Evolutionary conservation across 2,329 filamentous ascomycete genomes (phyloP).

Genomic region (Diaporthe amygdali): DNA sequence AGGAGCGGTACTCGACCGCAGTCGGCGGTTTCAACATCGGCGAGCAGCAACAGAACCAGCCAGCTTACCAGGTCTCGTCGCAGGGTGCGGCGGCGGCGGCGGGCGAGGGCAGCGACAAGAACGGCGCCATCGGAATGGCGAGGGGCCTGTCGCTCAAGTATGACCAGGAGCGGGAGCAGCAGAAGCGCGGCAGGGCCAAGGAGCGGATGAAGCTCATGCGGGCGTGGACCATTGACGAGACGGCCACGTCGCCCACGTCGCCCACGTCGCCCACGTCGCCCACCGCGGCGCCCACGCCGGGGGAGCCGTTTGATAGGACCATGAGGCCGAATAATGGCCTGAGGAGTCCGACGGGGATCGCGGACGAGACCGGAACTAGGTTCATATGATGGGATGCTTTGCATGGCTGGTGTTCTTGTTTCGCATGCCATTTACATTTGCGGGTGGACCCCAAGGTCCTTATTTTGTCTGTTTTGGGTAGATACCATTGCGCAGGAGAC

Average conservation of each 20-base stretch:
- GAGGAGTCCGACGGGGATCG: constrained; percentile 32
- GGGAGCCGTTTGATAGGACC: constrained; percentile 22
- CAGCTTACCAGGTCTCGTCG: neutral
- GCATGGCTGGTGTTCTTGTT: neutral
- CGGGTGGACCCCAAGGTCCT: neutral
- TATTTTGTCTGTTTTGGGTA: neutral
- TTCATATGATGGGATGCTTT: constrained; percentile 34
- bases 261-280: constrained; percentile 23
- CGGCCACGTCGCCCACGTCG: constrained; percentile 23
- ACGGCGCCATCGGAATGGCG: constrained; percentile 39
- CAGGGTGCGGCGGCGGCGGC: neutral
- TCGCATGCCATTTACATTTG: neutral
- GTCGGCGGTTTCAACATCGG: neutral
- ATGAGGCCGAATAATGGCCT: constrained; percentile 26
- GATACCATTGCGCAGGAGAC: constrained; percentile 11
- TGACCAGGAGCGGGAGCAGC: constrained; percentile 13
- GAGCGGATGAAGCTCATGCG: constrained; percentile 9
- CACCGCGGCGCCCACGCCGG: neutral
- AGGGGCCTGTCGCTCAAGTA: constrained; percentile 36
- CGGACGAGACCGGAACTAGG: constrained; percentile 39
- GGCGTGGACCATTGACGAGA: constrained; percentile 15
- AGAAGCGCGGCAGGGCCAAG: constrained; percentile 12
- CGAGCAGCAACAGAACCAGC: neutral
- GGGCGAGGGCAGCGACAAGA: neutral
- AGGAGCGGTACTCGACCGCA: neutral